Evolutionary conservation across 2,329 filamentous ascomycete species (phyloP), one percentile per base, ranked within the genome.

Genomic region (Xylariaceae sp.): DNA sequence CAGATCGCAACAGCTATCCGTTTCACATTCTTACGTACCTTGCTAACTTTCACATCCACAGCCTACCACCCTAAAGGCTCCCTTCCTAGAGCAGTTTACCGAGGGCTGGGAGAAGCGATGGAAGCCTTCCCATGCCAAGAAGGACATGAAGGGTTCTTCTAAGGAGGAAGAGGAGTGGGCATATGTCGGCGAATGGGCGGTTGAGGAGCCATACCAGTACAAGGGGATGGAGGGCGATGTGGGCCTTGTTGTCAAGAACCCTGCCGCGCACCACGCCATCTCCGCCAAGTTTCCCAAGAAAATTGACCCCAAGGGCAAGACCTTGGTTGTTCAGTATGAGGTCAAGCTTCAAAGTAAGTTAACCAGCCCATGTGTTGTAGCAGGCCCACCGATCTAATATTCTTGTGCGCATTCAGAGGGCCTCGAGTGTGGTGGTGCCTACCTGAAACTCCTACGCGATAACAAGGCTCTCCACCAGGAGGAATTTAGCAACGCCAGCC

Each of bases 71-170:
- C 75, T 98, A 71, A 95, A 97, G 80, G 95, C 89, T 66, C 91
- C 92, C 59, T 99, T 99, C 85, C 81, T 98, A 64, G 95, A 99
- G 82, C 95, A 99, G 78, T 99, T 99, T 82, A 96, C 91, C 78
- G 90, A 96, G 67, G 93, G 91, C 78, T 98, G 93, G 93, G 89
- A 97, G 67, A 80, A 84, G 65, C 85, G 93, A 79, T 99, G 95
- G 95, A 92, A 93, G 79, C 86, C 89, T 56, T 98, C 93, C 47
- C 89, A 95, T 74, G 95, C 95, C 66, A 98, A 98, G 87, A 99
- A 99, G 87, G 89, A 93, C 65, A 82, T 76, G 63, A 77, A 79
- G 70, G 90, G 90, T 70, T 86, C 88, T 65, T 85, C 83, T 73
- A 86, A 87, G 61, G 86, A 88, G 59, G 91, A 96, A 65, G 91